Percentiles rank a stretch among this genome's conserved stretches.
Conservation (phyloP, 1,139 yeast genomes). For the Nadsonia commutata region DNA sequence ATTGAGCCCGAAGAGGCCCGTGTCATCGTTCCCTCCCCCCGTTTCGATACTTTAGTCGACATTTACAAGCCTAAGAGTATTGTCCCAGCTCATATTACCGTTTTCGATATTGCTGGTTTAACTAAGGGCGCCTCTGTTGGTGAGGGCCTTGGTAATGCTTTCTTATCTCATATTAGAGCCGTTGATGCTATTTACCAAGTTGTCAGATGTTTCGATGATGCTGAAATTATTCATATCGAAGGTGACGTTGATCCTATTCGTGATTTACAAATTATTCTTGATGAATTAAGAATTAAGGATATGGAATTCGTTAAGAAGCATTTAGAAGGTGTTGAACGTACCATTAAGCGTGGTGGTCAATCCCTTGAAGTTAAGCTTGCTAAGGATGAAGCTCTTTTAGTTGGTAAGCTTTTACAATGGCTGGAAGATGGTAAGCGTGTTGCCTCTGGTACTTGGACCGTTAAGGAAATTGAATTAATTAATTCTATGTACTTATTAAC, state of each 20-base stretch:
- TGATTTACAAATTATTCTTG: slow-evolving; percentile 83
- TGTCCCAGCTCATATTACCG: slow-evolving; percentile 79
- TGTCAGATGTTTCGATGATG: slow-evolving; percentile 95
- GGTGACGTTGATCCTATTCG: slow-evolving; percentile 95
- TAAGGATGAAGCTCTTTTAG: slow-evolving; percentile 81
- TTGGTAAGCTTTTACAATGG: slow-evolving; percentile 56
- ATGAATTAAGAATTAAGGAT: slow-evolving; percentile 91
- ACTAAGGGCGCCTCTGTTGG: slow-evolving; percentile 93
- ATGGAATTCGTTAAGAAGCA: slow-evolving; percentile 89
- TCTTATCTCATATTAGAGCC: slow-evolving; percentile 86
- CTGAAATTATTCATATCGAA: slow-evolving; percentile 94
- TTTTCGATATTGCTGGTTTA: slow-evolving; percentile 90
- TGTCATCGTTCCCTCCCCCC: slow-evolving; percentile 78
- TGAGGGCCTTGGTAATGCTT: slow-evolving; percentile 93
- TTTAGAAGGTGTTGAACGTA: slow-evolving; percentile 72
- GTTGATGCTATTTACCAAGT: slow-evolving; percentile 96
- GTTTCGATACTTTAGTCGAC: slow-evolving; percentile 57
- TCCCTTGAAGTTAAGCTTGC: slow-evolving; percentile 87
- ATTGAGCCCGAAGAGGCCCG: slow-evolving; percentile 96
- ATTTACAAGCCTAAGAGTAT: slow-evolving; percentile 57
- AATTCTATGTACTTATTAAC: slow-evolving; percentile 71
- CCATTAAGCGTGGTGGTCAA: slow-evolving; percentile 83
- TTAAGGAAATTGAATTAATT: slow-evolving; percentile 79
- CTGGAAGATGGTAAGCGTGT: slow-evolving; percentile 80
- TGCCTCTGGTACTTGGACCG: slow-evolving; percentile 80